phyloP scores from a whole-genome alignment of 2,329 filamentous ascomycete species.

The Teratosphaeria gauchensis region DNA sequence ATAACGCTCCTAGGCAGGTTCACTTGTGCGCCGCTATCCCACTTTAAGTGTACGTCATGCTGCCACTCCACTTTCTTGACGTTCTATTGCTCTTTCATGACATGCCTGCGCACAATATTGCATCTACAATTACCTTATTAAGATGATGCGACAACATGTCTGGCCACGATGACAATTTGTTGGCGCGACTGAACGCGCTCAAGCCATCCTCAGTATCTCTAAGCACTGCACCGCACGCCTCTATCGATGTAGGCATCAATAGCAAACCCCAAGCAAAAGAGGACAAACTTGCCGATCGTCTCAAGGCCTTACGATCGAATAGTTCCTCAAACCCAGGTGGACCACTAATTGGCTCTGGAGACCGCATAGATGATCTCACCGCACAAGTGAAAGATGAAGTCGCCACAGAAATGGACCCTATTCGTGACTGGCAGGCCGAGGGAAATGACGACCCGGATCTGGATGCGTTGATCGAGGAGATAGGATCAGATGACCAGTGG shows the following conservation, averaged over 20 bases:
- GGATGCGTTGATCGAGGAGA: slow-evolving; percentile 37
- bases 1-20: neutral
- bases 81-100: neutral
- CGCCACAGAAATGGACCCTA: slow-evolving; percentile 12
- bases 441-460: slow-evolving; percentile 37
- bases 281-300: slow-evolving; percentile 24
- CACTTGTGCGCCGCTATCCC: neutral
- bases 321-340: neutral
- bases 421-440: slow-evolving; percentile 22
- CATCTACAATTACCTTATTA: neutral
- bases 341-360: neutral
- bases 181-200: slow-evolving; percentile 40
- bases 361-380: slow-evolving; percentile 8
- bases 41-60: neutral
- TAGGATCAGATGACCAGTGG: slow-evolving; percentile 32
- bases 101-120: neutral
- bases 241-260: slow-evolving; percentile 14
- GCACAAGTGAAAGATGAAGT: slow-evolving; percentile 13
- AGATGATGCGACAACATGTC: slow-evolving; percentile 10
- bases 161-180: slow-evolving; percentile 31
- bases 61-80: neutral
- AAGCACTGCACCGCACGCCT: slow-evolving; percentile 9
- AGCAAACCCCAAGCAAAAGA: slow-evolving; percentile 14
- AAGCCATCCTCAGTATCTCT: slow-evolving; percentile 35
- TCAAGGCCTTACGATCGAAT: slow-evolving; percentile 20